Base-by-base conservation (phyloP, 176 grass and related monocot species). In the Avena atlantica region DNA sequence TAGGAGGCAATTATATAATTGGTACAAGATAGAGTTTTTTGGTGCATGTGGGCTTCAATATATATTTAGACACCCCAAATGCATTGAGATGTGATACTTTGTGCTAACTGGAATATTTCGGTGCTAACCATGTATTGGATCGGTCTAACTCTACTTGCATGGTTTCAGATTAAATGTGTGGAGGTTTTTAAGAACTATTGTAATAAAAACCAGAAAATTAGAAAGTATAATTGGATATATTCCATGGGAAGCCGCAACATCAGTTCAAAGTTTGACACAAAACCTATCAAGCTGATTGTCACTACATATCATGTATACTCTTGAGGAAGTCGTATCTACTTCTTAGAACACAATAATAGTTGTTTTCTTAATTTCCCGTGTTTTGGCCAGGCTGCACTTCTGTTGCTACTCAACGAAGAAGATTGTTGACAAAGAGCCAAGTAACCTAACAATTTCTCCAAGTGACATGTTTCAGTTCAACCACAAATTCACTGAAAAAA, bases 261-360 rank as follows among this genome's bases (percentile, higher is more conserved):
- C 34, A 66, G 51, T 76, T 87, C 53, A 40, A 92, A 87, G 62
- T 92, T 92, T 61, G 91, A 89, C 15, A 8, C 78, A 20, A 87
- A 84, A 75, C 62, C 87, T 75, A 51, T 87, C 5, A 84, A 89
- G 60, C 72, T 92, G 12, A 42, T 89, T 80, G 90, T 92, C 7
- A 92, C 86, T 12, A 92, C 93, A 31, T 95, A 91, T 70, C 93
- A 95, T 90, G 93, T 36, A 76, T 75, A 76, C 48, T n/a, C 25
- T 74, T 14, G 69, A 25, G 8, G 1, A 74, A 73, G 52, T 70
- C 14, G 12, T 65, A 65, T 4, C 5, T 63, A 45, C 9, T 65
- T 34, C 31, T 34, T 65, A 59, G 27, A 65, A 29, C 58, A 65
- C 11, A 80, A 34, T 34, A 34, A 34, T 34, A 34, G 31, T 34